These are phyloP conservation scores for Leccinum griseonigrum DNA, from an alignment of 1,284 basidiomycete species.

Conservation along the genomic window DNA sequence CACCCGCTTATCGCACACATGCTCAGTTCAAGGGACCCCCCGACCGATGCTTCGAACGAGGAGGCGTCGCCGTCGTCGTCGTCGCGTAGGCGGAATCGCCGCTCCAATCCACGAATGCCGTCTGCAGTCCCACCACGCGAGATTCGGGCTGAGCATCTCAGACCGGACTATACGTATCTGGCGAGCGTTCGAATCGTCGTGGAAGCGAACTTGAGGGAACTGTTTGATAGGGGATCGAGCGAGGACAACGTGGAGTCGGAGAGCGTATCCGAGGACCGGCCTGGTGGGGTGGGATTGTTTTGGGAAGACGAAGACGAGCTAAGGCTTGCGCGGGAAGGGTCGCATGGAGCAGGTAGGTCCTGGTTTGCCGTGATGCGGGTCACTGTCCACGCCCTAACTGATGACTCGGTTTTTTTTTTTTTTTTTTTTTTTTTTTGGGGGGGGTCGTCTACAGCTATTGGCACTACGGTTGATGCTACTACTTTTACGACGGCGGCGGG, in stretches of 20 bases:
- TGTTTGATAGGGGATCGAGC: slow-evolving; percentile 7
- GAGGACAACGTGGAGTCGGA: neutral
- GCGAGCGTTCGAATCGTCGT: slow-evolving; percentile 38
- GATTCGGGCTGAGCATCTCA: slow-evolving; percentile 34
- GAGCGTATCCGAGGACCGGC: neutral
- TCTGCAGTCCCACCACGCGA: slow-evolving; percentile 6
- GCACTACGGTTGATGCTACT: neutral
- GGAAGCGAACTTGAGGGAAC: slow-evolving; percentile 38
- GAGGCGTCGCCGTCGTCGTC: neutral
- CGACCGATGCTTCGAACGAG: neutral
- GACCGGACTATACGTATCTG: slow-evolving; percentile 42
- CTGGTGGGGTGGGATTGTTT: slow-evolving; percentile 22
- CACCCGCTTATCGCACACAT: slow-evolving; percentile 16
- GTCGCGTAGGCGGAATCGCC: slow-evolving; percentile 11
- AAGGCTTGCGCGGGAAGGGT: neutral
- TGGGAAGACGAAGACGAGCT: slow-evolving; percentile 28
- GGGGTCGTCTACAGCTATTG: neutral
- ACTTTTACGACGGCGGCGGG: neutral
- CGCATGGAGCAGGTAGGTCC: slow-evolving; percentile 6
- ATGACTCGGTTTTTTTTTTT: slow-evolving; percentile 1
- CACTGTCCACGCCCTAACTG: neutral
- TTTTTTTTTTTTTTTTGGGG: no score
- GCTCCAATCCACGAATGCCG: slow-evolving; percentile 13
- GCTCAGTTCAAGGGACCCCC: neutral
- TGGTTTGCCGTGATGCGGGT: neutral